phyloP scores from a whole-genome alignment of 2,329 filamentous ascomycete species.

The Colletotrichum liaoningense region DNA sequence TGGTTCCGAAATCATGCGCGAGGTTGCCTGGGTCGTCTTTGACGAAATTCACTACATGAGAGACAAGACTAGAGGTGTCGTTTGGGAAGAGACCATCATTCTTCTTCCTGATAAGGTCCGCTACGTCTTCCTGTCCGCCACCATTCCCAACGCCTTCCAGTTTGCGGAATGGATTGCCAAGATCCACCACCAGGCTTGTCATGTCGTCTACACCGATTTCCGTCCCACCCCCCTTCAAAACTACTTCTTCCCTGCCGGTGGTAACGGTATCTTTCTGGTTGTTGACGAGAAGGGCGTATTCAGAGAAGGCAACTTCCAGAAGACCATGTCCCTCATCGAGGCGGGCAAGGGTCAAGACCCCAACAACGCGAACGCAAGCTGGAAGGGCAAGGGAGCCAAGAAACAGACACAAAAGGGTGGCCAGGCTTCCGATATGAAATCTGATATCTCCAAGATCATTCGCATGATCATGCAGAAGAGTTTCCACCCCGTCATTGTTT shows the following conservation, averaged over 20 bases:
- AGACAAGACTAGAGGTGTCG: slow-evolving; percentile 92
- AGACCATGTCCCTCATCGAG: slow-evolving; percentile 90
- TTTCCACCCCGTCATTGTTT: slow-evolving; percentile 98
- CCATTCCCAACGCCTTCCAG: slow-evolving; percentile 98
- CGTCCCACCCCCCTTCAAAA: slow-evolving; percentile 95
- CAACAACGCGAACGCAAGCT: slow-evolving; percentile 80
- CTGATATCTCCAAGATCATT: slow-evolving; percentile 97
- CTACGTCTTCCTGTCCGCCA: slow-evolving; percentile 98
- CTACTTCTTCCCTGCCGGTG: slow-evolving; percentile 95
- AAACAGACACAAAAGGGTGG: slow-evolving; percentile 93
- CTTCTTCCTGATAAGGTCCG: slow-evolving; percentile 97
- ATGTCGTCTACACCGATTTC: slow-evolving; percentile 99
- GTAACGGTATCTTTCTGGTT: slow-evolving; percentile 91
- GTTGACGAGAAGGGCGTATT: slow-evolving; percentile 98
- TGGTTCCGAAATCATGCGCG: slow-evolving; percentile 98
- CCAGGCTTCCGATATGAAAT: slow-evolving; percentile 69
- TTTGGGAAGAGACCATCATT: slow-evolving; percentile 99
- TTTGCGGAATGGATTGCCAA: slow-evolving; percentile 99
- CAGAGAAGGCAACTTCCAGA: slow-evolving; percentile 96
- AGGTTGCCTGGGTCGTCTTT: slow-evolving; percentile 98
- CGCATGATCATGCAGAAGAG: slow-evolving; percentile 99
- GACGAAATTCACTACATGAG: slow-evolving; percentile 99
- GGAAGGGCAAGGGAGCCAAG: slow-evolving; percentile 89
- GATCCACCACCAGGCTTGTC: slow-evolving; percentile 96
- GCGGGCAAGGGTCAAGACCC: slow-evolving; percentile 89